Percentiles rank a stretch among this genome's conserved stretches.
Evolutionary conservation across 2,329 filamentous ascomycete genomes (phyloP).

Genomic region (Colletotrichum sp.): DNA sequence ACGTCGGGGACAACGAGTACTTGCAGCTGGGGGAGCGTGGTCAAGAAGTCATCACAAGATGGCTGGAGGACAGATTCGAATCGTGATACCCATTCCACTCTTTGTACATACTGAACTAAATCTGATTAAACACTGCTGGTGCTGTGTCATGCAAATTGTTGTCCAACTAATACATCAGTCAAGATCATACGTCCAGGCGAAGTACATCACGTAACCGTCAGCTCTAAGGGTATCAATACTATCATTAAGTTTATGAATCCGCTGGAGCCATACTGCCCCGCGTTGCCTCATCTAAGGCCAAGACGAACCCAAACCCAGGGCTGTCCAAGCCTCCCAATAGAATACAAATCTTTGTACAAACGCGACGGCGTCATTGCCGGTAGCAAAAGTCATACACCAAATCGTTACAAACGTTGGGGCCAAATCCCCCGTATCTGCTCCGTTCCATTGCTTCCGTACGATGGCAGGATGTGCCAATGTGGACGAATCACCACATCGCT

Average conservation of each 20-base stretch:
- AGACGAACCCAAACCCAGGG: background rate
- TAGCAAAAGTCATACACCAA: background rate
- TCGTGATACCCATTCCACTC: conserved; percentile 7
- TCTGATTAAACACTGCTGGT: background rate
- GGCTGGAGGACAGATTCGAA: conserved; percentile 29
- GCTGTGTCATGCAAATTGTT: too few species aligned
- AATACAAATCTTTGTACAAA: background rate
- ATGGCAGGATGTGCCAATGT: background rate
- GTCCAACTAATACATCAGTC: background rate
- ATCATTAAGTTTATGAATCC: background rate
- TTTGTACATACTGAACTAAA: background rate
- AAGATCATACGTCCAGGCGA: background rate
- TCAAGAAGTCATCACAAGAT: conserved; percentile 29
- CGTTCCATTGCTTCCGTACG: background rate
- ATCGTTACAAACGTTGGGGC: background rate
- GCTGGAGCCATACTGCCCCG: background rate
- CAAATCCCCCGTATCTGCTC: background rate
- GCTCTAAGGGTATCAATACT: background rate
- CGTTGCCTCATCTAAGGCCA: background rate
- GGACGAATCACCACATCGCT: background rate
- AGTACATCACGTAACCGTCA: background rate
- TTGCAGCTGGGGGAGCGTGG: conserved; percentile 31
- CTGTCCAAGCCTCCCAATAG: background rate
- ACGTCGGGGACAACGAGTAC: conserved; percentile 36
- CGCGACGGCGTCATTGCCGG: background rate